Evolutionary conservation across 257 asterid species (phyloP), one percentile per base, ranked within the genome.

Genomic region (Linderniella brevidens): DNA sequence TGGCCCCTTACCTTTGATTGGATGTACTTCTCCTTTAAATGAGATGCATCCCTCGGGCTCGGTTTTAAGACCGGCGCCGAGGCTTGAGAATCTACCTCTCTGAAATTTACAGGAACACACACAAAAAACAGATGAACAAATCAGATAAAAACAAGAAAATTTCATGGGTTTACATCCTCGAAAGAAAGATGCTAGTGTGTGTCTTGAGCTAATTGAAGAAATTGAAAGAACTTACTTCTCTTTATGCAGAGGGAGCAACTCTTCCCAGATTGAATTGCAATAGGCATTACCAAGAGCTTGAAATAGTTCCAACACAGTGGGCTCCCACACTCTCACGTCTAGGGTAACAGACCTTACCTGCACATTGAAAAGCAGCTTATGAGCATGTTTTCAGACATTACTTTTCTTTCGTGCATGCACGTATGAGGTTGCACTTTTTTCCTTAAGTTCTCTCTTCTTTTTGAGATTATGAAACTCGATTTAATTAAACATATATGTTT

Each of bases 291-390:
- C 98, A 65, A 88, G 71, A 32, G 77, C 72, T 59, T 64, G 76
- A 67, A 84, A 84, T 47, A 88, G 65, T 46, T 77, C 85, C 86
- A 88, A 64, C 44, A 88, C 76, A 37, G 85, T 60, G 14, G 93
- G 87, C 52, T 88, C 95, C 98, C 98, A 88, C 58, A 88, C 98
- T 66, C 65, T 88, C 62, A 88, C 95, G 46, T 88, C 98, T 43
- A 84, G 73, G 18, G 77, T 88, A 61, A 88, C 79, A 17, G 98
- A 88, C 70, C 98, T 74, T 54, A 88, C 86, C 98, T 88, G 74
- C 17, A 64, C 48, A 58, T 57, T 62, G 38, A 59, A 10, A 42
- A 55, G 64, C 32, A 2, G 32, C 6, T 25, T 25, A 25, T 2
- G 32, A 2, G 3, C 32, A 25, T 25, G 4, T 25, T 25, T 25